A percentile compares a stretch with the other conserved stretches of the same genome.
Evolutionary conservation across 768 basidiomycete species (phyloP).

Genomic region (Tricholoma sp.): DNA sequence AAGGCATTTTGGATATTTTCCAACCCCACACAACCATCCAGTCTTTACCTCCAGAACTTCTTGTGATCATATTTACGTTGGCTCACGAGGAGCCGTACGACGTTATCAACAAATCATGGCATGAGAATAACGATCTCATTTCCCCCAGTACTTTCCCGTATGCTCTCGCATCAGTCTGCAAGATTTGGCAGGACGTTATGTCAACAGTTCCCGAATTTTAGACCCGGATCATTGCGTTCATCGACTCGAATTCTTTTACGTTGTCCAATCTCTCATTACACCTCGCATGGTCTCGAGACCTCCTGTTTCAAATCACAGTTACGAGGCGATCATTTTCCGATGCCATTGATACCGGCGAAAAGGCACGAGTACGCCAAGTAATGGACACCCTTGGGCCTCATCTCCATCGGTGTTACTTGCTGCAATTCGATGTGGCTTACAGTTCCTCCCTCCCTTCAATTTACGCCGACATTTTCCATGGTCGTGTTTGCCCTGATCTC

Average conservation of each 20-base stretch:
- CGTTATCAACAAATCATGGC: neutral
- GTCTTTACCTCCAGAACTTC: neutral
- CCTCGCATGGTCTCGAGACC: neutral
- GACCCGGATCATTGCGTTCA: neutral
- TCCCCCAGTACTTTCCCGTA: neutral
- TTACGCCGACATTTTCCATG: neutral
- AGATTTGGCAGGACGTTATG: neutral
- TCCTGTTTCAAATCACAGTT: neutral
- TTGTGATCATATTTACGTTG: neutral
- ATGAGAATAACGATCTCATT: neutral
- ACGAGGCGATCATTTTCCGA: neutral
- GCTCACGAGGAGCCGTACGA: neutral
- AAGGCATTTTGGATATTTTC: no score
- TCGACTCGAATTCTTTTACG: neutral
- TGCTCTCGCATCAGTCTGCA: neutral
- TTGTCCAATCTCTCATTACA: neutral
- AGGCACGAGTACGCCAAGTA: neutral
- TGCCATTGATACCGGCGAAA: neutral
- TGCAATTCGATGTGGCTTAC: neutral
- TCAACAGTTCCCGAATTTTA: neutral
- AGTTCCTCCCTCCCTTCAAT: neutral
- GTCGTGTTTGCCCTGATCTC: neutral
- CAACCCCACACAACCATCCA: neutral
- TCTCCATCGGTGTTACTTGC: neutral
- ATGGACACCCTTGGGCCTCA: neutral